Percentiles rank a stretch among this genome's conserved stretches.
Conservation (phyloP, 768 basidiomycete genomes). For the Paxillus involutus region DNA sequence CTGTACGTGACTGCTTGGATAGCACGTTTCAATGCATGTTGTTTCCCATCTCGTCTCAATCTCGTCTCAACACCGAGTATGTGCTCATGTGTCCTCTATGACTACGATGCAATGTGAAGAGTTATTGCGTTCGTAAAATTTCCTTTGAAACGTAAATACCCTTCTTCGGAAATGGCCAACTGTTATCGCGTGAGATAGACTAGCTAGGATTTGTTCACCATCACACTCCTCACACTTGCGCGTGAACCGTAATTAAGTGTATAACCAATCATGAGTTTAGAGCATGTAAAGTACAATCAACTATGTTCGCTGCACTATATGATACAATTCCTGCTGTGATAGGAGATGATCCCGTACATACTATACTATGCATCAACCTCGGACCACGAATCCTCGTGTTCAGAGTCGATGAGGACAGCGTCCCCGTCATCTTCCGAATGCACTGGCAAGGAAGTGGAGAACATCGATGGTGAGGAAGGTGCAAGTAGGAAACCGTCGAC, state of each 20-base stretch:
- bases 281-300: too few relatives aligned
- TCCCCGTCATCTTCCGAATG: slow-evolving; percentile 1
- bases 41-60: background rate
- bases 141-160: too few relatives aligned
- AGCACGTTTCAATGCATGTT: slow-evolving; percentile 2
- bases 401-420: slow-evolving; percentile 18
- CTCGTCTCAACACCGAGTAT: background rate
- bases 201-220: too few relatives aligned
- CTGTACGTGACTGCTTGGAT: slow-evolving; percentile 24
- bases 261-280: too few relatives aligned
- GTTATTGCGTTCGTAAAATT: background rate
- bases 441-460: slow-evolving; percentile 1
- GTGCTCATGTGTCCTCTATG: too few relatives aligned
- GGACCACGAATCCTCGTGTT: slow-evolving; percentile 31
- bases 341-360: background rate
- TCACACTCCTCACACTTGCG: too few relatives aligned
- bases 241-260: too few relatives aligned
- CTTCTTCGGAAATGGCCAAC: too few relatives aligned
- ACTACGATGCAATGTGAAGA: background rate
- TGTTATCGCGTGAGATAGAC: too few relatives aligned
- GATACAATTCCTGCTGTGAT: background rate
- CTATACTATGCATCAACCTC: slow-evolving; percentile 35
- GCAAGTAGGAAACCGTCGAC: slow-evolving; percentile 27
- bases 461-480: slow-evolving; percentile 6
- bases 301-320: background rate